Base-by-base conservation (phyloP, 176 grass and related monocot species). In the Musa troglodytarum region DNA sequence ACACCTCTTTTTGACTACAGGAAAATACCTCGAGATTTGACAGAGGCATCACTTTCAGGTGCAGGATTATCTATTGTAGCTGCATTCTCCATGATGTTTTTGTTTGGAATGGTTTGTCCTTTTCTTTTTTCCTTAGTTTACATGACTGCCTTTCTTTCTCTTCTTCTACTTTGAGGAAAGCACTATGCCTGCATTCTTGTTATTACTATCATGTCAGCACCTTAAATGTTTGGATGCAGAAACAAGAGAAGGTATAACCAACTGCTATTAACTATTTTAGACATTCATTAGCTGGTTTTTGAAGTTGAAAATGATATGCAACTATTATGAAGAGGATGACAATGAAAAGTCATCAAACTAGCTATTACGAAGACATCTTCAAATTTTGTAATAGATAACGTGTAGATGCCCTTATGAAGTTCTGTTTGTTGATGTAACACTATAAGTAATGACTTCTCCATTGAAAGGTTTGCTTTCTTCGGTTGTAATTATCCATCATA, bases 1-100 rank as follows among this genome's bases (percentile, higher is more conserved):
- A 43, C 34, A 43, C 2, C 68, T 70, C 19, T 85, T 80, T 55
- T 54, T 79, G 43, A 73, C 64, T 83, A 71, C 84, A 99, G 90
- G 85, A 99, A 99, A 89, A 92, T 99, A 71, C 95, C 95, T 16
- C 81, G 95, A 82, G 95, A 99, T 80, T 99, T 99, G 82, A 99
- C 90, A 0, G 95, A 99, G 78, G 90, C 90, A 75, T 99, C 95
- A 74, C 80, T 99, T 79, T 89, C 90, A 70, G 95, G 88, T 10
- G 90, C 90, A 79, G 95, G 95, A 65, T 85, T 99, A 59, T 99
- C 95, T 61, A 87, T 99, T 43, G 19, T 92, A 74, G 88, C 90
- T 74, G 90, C 95, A 75, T 78, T 99, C 25, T 61, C 54, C 74
- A 99, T 99, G 76, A 75, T 94, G 84, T 86, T 99, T 80, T 81